Evolutionary conservation across 768 basidiomycete genomes (phyloP).

Genomic region (Tylopilus rubrobrunneus): DNA sequence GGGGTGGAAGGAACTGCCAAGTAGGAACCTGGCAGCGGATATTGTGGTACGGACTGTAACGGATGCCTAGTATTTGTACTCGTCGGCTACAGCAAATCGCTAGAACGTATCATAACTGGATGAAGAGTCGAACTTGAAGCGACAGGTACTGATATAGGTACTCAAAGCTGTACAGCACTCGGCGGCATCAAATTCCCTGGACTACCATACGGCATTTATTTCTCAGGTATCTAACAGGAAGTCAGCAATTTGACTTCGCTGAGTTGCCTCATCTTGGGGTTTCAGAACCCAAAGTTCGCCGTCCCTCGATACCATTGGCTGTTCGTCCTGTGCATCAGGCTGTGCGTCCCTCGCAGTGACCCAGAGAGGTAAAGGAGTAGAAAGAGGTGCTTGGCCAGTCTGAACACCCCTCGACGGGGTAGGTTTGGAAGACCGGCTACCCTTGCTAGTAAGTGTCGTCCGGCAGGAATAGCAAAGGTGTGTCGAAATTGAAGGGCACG

Average conservation of each 20-base stretch:
- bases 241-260: constrained; percentile 36
- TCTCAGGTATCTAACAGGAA: constrained; percentile 35
- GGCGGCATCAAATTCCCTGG: neutral
- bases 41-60: neutral
- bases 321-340: constrained; percentile 2
- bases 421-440: constrained; percentile 39
- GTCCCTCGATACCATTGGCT: neutral
- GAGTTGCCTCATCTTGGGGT: constrained; percentile 32
- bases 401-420: neutral
- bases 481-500: constrained; percentile 32
- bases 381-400: constrained; percentile 8
- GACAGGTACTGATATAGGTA: neutral
- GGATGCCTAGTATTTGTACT: constrained; percentile 26
- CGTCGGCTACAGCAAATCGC: constrained; percentile 24
- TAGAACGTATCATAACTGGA: constrained; percentile 1
- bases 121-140: neutral
- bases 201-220: neutral
- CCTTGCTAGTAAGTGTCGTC: constrained; percentile 55
- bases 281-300: constrained; percentile 32
- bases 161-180: neutral
- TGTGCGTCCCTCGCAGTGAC: constrained; percentile 11
- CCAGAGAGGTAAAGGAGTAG: constrained; percentile 33
- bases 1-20: neutral
- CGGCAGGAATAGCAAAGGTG: constrained; percentile 63
- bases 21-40: neutral